Conservation (phyloP, 1,139 yeast genomes). For the Pichia sp. region DNA sequence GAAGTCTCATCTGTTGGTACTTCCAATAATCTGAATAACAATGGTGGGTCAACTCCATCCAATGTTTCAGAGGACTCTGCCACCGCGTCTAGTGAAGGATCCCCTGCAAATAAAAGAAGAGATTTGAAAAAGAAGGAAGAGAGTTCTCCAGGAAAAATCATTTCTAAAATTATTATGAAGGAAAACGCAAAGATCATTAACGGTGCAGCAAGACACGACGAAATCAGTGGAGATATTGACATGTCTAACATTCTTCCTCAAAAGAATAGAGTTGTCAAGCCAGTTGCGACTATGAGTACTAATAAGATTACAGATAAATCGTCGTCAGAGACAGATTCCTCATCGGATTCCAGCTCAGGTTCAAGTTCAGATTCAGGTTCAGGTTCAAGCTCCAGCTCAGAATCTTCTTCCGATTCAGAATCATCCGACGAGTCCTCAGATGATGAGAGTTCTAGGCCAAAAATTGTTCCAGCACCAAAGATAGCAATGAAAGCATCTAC, state of each 20-base stretch:
- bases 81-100: neutral
- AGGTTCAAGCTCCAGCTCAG: constrained; percentile 5
- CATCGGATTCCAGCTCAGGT: constrained; percentile 2
- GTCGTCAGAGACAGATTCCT: neutral
- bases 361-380: constrained; percentile 12
- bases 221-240: constrained; percentile 20
- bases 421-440: constrained; percentile 15
- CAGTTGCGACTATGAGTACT: neutral
- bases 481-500: neutral
- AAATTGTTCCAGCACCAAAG: constrained; percentile 37
- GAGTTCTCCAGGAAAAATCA: neutral
- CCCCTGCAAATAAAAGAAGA: neutral
- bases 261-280: constrained; percentile 4
- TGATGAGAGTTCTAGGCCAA: constrained; percentile 17
- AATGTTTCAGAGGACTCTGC: neutral
- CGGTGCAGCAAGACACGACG: constrained; percentile 16
- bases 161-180: neutral
- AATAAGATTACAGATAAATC: neutral
- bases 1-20: neutral
- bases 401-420: constrained; percentile 8
- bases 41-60: neutral
- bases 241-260: constrained; percentile 18
- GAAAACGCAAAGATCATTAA: neutral
- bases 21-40: neutral
- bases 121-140: neutral